These are phyloP conservation scores for Cladophialophora carrionii DNA, from an alignment of 2,329 filamentous ascomycete species.

Conservation along the genomic window DNA sequence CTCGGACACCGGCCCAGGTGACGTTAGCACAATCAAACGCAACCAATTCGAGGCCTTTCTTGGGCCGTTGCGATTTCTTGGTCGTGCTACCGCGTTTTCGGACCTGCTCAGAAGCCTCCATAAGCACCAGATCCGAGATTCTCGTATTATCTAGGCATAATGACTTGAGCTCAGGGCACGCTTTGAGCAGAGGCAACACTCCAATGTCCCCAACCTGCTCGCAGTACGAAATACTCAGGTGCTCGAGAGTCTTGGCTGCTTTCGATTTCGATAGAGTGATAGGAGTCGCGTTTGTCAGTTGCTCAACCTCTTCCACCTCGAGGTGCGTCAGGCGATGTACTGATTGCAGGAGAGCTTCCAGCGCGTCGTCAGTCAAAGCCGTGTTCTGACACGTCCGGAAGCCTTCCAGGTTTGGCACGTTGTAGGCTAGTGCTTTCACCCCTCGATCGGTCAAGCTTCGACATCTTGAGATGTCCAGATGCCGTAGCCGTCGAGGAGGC, in stretches of 20 bases:
- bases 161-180: slow-evolving; percentile 68
- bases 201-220: slow-evolving; percentile 81
- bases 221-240: slow-evolving; percentile 88
- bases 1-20: slow-evolving; percentile 87
- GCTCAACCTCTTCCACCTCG: slow-evolving; percentile 82
- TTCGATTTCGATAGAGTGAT: slow-evolving; percentile 75
- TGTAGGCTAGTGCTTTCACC: slow-evolving; percentile 70
- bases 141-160: slow-evolving; percentile 93
- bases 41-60: slow-evolving; percentile 71
- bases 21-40: slow-evolving; percentile 91
- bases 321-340: slow-evolving; percentile 79
- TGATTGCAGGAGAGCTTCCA: slow-evolving; percentile 73
- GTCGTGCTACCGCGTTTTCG: slow-evolving; percentile 63
- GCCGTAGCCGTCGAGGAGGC: slow-evolving; percentile 74
- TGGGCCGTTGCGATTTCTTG: slow-evolving; percentile 50
- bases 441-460: slow-evolving; percentile 71
- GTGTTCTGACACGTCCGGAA: slow-evolving; percentile 79
- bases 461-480: slow-evolving; percentile 84
- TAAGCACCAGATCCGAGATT: slow-evolving; percentile 81
- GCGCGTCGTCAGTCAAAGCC: slow-evolving; percentile 71
- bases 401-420: slow-evolving; percentile 78
- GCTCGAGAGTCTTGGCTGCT: slow-evolving; percentile 71
- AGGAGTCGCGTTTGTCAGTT: slow-evolving; percentile 74
- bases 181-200: slow-evolving; percentile 79
- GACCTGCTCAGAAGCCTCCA: slow-evolving; percentile 82